Conservation (phyloP, 2,329 filamentous ascomycete species). For the Sarocladiaceae sp. region DNA sequence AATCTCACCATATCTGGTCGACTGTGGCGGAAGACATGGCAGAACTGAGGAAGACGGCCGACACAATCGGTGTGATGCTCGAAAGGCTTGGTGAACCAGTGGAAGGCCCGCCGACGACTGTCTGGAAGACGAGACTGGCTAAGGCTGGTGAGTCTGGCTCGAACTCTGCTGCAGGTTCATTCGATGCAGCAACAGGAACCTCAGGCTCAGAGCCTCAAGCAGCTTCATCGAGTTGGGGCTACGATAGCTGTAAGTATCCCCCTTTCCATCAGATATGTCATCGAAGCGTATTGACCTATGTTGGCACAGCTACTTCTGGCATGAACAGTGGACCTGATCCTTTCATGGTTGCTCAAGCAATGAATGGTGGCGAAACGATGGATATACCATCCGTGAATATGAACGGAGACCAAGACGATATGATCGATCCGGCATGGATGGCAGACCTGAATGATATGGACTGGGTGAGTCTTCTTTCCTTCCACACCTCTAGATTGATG, state of each 20-base stretch:
- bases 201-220: not conserved
- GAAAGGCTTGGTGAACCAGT: conserved; percentile 31
- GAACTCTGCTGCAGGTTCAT: conserved; percentile 12
- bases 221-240: not conserved
- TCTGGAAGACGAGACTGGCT: not conserved
- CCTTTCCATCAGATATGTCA: not conserved
- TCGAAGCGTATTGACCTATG: not conserved
- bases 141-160: conserved; percentile 9
- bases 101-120: conserved; percentile 12
- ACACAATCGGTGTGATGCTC: conserved; percentile 40
- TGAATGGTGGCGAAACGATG: conserved; percentile 13
- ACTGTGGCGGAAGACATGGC: conserved; percentile 28
- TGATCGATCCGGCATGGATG: conserved; percentile 31
- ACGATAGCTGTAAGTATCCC: conserved; percentile 5
- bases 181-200: not conserved
- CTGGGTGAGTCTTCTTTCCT: conserved; percentile 26
- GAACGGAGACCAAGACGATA: conserved; percentile 11
- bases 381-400: conserved; percentile 15
- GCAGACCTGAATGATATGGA: conserved; percentile 26
- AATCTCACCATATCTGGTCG: conserved; percentile 38
- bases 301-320: not conserved
- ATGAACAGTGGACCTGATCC: not conserved
- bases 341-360: conserved; percentile 8
- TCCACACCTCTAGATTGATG: not conserved
- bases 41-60: conserved; percentile 40